Conservation (phyloP, 192 early-diverging fungal species). For the Coemansia guatemalensis region DNA sequence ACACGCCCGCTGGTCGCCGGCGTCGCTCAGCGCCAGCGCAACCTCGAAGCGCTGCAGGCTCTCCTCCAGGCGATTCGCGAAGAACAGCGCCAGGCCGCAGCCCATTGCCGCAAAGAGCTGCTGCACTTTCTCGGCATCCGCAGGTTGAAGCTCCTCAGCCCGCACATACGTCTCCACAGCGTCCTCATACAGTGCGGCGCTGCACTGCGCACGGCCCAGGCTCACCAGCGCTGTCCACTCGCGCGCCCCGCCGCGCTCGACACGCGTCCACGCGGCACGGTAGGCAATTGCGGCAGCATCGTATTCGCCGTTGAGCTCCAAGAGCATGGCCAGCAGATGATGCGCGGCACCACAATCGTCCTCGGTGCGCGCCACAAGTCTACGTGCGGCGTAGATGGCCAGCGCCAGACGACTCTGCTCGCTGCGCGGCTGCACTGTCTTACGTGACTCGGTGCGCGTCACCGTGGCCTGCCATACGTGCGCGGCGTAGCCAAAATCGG, state of each 20-base stretch:
- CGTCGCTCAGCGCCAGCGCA: constrained; percentile 56
- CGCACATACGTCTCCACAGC: constrained; percentile 58
- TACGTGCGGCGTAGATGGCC: constrained; percentile 38
- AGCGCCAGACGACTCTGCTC: constrained; percentile 33
- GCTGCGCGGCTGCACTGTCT: constrained; percentile 34
- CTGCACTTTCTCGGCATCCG: constrained; percentile 20
- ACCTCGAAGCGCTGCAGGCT: constrained; percentile 73
- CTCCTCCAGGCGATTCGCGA: constrained; percentile 62
- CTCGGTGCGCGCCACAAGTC: constrained; percentile 29
- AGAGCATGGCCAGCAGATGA: constrained; percentile 67
- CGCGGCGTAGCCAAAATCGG: constrained; percentile 64
- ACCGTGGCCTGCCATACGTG: constrained; percentile 30
- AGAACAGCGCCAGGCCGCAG: constrained; percentile 76
- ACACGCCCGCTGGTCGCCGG: constrained; percentile 58
- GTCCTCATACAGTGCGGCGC: constrained; percentile 58
- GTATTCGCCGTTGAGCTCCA: constrained; percentile 72
- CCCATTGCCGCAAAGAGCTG: constrained; percentile 51
- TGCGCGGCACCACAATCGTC: constrained; percentile 23
- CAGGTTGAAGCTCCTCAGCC: constrained; percentile 14
- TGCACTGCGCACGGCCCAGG: constrained; percentile 68
- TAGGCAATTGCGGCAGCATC: constrained; percentile 69
- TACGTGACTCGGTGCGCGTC: constrained; percentile 5
- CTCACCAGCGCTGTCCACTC: constrained; percentile 60
- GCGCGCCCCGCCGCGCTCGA: constrained; percentile 17
- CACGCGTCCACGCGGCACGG: constrained; percentile 35